A percentile compares a stretch with the other conserved stretches of the same genome.
Evolutionary conservation across 73 alveolate species (phyloP).

Genomic region (Tetrahymena thermophila): DNA sequence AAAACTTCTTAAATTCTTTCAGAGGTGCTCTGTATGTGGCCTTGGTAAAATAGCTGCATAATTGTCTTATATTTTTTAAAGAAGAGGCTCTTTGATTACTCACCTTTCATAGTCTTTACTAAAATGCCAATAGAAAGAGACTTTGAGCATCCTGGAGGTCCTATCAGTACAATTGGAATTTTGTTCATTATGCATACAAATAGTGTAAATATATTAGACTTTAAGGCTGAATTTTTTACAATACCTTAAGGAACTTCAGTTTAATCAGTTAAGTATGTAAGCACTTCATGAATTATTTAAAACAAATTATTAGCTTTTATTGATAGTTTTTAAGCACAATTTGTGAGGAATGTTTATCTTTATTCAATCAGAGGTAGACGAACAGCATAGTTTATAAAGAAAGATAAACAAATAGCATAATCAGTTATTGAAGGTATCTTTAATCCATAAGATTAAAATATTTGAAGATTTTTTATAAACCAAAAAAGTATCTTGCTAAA

Average conservation of each 20-base stretch:
- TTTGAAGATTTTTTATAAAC: slow-evolving; percentile 28
- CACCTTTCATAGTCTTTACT: slow-evolving; percentile 55
- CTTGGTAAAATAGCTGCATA: slow-evolving; percentile 48
- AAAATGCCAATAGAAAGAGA: slow-evolving; percentile 58
- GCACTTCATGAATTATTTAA: slow-evolving; percentile 21
- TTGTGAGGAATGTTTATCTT: background rate
- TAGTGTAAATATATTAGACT: slow-evolving; percentile 53
- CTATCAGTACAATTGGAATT: slow-evolving; percentile 63
- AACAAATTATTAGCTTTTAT: background rate
- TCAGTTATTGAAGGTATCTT: slow-evolving; percentile 11
- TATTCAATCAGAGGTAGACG: background rate
- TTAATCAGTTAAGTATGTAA: slow-evolving; percentile 31
- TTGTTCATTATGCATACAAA: slow-evolving; percentile 53
- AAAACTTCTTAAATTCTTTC: slow-evolving; percentile 59
- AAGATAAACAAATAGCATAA: background rate
- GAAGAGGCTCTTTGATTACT: slow-evolving; percentile 25
- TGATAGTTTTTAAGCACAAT: background rate
- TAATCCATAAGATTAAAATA: slow-evolving; percentile 1
- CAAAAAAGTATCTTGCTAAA: slow-evolving; percentile 52
- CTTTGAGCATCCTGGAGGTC: slow-evolving; percentile 77
- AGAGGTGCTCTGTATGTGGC: slow-evolving; percentile 64
- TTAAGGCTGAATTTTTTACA: slow-evolving; percentile 53
- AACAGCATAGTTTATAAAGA: slow-evolving; percentile 6
- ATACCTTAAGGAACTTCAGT: slow-evolving; percentile 50
- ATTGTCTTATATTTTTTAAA: slow-evolving; percentile 53